Evolutionary conservation across 1,139 yeast genomes (phyloP), one percentile per base, ranked within the genome.

Genomic region (Geotrichum cucujoidarum): DNA sequence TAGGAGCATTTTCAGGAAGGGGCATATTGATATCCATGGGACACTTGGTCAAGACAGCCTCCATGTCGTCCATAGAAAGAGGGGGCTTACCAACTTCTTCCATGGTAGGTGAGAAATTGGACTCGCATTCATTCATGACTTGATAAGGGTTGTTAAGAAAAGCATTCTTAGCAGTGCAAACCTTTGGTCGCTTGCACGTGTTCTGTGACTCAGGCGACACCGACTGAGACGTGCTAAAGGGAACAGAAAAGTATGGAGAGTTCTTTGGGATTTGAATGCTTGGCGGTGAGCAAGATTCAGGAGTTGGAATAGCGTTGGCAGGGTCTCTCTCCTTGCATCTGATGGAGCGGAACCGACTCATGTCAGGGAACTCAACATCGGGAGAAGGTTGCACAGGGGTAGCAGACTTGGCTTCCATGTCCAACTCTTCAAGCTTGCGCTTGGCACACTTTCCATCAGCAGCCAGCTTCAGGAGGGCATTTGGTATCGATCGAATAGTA

Each of bases 291-390:
- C 31, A 36, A 7, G 49, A 18, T 17, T 40, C 30, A 4, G 45
- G 45, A 4, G 40, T 34, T 3, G 25, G 45, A 14, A 40, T 18
- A 10, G 45, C 7, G 13, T 35, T 27, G 8, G 13, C 10, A 27
- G 38, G 17, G 10, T 11, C 17, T 6, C 11, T 29, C 20, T 45
- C 49, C 38, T 45, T 45, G 10, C 44, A 36, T 18, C 49, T 25
- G 7, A 45, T 45, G 10, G 49, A 40, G 14, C 45, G 25, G 34
- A 45, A 45, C 35, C 49, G 17, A 29, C 45, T 45, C 49, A 45
- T 45, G 21, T 45, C 49, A 13, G 49, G 49, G 17, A 45, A 45
- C 33, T 40, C 49, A 20, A 20, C 25, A 21, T 44, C 47, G 6
- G 3, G 20, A 2, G 22, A 6, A 2, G 40, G 8, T 13, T 3